Evolutionary conservation across 1,284 basidiomycete genomes (phyloP), one percentile per base, ranked within the genome.

Genomic region (Apiotrichum porosum): DNA sequence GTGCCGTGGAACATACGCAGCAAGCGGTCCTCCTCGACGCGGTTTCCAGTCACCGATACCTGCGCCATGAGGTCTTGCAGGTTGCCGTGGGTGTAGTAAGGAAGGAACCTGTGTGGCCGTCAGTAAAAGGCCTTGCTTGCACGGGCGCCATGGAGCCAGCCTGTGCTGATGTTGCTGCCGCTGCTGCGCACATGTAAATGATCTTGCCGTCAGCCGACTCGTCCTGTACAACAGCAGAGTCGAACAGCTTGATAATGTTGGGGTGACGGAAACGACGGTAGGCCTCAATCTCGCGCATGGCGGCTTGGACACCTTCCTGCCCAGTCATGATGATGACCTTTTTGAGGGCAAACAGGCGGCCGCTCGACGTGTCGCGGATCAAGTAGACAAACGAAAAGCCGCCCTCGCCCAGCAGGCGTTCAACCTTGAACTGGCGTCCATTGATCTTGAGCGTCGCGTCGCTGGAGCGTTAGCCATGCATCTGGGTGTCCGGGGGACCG

Each of bases 321-420:
- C 84, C 86, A 32, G 89, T 86, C 2, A 83, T 80, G 83, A 80
- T 88, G 84, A 88, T 80, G 65, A 94, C 92, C 77, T 94, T 95
- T 77, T 97, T 97, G 54, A 97, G 76, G 0, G 92, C 92, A 62
- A 93, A 95, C 76, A 88, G 81, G 53, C 89, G 80, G 79, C 89
- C 73, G 2, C 69, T 68, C 9, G 61, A 67, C 13, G 55, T 52
- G 54, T 93, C 89, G 62, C 86, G 83, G n/a, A 86, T 87, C 30
- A 92, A 79, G 70, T 92, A 92, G 17, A 97, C 92, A 68, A 93
- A 95, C 14, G 88, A 90, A 78, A 95, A 95, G n/a, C 69, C 92
- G 34, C 92, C 92, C 74, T 97, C 92, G 37, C 92, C 92, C 4
- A 97, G 81, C 14, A 94, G 83, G 58, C 86, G 88, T 43, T 92